Percentiles rank a stretch among this genome's conserved stretches.
These are phyloP conservation scores for Leucocoprinus leucothites DNA, from an alignment of 768 basidiomycete genomes.

Conservation along the genomic window DNA sequence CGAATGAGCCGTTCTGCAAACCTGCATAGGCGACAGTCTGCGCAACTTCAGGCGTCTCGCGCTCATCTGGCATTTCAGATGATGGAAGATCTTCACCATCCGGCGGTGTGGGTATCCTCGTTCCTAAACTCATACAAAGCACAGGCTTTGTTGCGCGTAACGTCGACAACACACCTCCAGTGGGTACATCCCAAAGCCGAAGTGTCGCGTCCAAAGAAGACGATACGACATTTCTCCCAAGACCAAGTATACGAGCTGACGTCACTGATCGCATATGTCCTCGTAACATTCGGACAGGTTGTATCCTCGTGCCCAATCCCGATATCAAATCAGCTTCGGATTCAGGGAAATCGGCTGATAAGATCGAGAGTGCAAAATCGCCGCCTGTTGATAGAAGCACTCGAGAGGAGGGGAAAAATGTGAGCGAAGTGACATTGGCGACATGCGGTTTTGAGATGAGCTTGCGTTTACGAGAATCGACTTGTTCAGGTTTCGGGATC, in stretches of 20 bases:
- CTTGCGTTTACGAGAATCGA: slow-evolving; percentile 27
- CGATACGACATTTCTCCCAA: slow-evolving; percentile 67
- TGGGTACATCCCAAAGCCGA: slow-evolving; percentile 70
- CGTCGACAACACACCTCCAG: slow-evolving; percentile 43
- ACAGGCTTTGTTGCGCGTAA: slow-evolving; percentile 42
- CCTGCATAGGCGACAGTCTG: slow-evolving; percentile 52
- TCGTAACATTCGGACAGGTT: slow-evolving; percentile 58
- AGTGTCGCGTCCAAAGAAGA: slow-evolving; percentile 66
- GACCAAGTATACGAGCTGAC: slow-evolving; percentile 56
- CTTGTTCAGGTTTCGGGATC: slow-evolving; percentile 15
- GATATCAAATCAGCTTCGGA: slow-evolving; percentile 6
- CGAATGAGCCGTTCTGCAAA: slow-evolving; percentile 52
- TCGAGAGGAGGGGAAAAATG: slow-evolving; percentile 68
- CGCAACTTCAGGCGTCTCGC: slow-evolving; percentile 43
- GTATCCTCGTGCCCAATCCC: slow-evolving; percentile 27
- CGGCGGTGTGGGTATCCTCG: slow-evolving; percentile 28
- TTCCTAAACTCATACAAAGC: slow-evolving; percentile 42
- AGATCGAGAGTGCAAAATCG: slow-evolving; percentile 65
- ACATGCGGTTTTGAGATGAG: slow-evolving; percentile 41
- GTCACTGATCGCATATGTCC: slow-evolving; percentile 70
- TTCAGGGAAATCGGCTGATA: slow-evolving; percentile 50
- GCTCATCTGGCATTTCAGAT: slow-evolving; percentile 20
- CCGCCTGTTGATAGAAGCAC: slow-evolving; percentile 69
- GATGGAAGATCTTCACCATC: slow-evolving; percentile 20
- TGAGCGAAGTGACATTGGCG: slow-evolving; percentile 52